Evolutionary conservation across 495 filamentous ascomycete species (phyloP).

Genomic region (Tuber indicum): DNA sequence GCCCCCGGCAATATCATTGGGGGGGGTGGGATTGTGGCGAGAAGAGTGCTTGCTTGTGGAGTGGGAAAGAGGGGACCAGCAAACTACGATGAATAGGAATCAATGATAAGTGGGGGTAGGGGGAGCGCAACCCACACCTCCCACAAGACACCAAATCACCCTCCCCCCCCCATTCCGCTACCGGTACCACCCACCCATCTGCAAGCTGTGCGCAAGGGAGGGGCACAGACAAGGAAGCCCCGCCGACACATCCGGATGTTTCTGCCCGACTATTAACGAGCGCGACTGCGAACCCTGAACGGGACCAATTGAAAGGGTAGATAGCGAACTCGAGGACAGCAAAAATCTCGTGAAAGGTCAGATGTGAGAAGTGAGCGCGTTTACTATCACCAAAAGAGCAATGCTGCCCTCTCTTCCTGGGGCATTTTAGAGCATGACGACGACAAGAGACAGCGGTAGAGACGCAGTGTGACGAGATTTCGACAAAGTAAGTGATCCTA

Average conservation of each 20-base stretch:
- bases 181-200: conserved; percentile 21
- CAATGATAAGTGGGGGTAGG: not conserved
- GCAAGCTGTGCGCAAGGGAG: conserved; percentile 15
- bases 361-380: conserved; percentile 31
- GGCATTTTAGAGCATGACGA: conserved; percentile 9
- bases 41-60: not conserved
- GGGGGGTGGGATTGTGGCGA: not conserved
- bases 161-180: conserved; percentile 14
- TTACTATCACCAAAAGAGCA: conserved; percentile 11
- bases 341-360: conserved; percentile 15
- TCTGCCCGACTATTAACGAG: conserved; percentile 18
- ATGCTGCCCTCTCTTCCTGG: conserved; percentile 8
- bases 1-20: not conserved
- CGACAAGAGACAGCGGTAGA: not conserved
- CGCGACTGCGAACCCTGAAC: not conserved
- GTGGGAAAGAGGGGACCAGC: not conserved
- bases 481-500: not conserved
- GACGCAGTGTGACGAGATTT: not conserved
- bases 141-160: not conserved
- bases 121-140: not conserved
- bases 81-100: not conserved
- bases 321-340: conserved; percentile 4
- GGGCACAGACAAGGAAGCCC: conserved; percentile 9
- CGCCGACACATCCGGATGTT: conserved; percentile 17
- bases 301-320: conserved; percentile 15